These are phyloP conservation scores for Anethum foeniculum DNA, from an alignment of 140 eudicot genomes.

Conservation along the genomic window DNA sequence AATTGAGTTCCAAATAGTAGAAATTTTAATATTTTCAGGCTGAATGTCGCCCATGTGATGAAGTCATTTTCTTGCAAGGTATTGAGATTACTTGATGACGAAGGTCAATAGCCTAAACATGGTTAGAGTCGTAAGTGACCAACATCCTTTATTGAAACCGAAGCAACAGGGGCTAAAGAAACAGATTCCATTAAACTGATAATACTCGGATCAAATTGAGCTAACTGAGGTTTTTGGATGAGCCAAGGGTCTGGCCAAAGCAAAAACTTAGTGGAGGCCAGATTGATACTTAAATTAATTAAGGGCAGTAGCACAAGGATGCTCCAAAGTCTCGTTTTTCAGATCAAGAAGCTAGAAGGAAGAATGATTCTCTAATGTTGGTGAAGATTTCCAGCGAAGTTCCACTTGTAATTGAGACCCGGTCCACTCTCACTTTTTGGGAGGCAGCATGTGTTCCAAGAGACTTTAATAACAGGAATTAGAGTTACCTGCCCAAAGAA, in stretches of 20 bases:
- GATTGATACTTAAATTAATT: background rate
- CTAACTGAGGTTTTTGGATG: background rate
- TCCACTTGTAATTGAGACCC: too few species aligned
- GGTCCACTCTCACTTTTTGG: too few species aligned
- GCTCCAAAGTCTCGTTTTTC: too few species aligned
- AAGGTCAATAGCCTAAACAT: background rate
- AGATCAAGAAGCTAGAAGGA: too few species aligned
- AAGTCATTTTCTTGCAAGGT: background rate
- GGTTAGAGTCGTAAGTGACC: background rate
- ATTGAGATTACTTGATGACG: background rate
- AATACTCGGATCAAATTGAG: background rate
- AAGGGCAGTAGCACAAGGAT: too few species aligned
- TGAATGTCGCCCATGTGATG: background rate
- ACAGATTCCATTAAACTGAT: too few species aligned
- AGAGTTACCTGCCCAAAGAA: too few species aligned
- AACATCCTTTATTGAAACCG: background rate
- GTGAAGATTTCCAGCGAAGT: too few species aligned
- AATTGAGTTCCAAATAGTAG: background rate
- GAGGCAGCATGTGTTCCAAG: too few species aligned
- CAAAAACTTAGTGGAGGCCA: background rate
- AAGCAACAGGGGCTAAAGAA: background rate
- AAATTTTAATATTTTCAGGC: background rate
- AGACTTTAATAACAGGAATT: too few species aligned
- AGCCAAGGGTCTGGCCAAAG: background rate
- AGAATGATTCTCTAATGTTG: too few species aligned